Base-by-base conservation (phyloP, 228 moss, liverwort and hornwort species). In the Sphagnum magellanicum region DNA sequence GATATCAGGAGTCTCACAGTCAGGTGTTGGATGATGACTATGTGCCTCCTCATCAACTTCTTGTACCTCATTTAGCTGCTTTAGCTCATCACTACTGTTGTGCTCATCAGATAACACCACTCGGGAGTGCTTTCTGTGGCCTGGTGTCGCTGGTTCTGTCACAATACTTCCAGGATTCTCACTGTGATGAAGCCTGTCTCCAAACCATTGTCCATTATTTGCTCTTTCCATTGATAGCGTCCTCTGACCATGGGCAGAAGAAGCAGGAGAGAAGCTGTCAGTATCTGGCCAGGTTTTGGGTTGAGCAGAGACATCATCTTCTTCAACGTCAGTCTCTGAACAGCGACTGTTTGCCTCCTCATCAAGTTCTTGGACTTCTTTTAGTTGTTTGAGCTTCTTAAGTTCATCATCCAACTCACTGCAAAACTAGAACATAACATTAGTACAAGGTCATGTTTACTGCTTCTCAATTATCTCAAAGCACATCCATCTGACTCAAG, bases 241-340 rank as follows among this genome's bases (percentile, higher is more conserved):
- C 67, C 61, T 55, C 8, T 12, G 8, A 55, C 55, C 1, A 12
- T 8, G 55, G 55, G 55, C 12, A 55, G 12, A 55, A 55, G 55
- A 59, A 12, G 6, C 67, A 0, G 65, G 48, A 16, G 17, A 58
- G 50, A 49, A 11, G 32, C 53, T 55, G 5, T 53, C 48, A 16
- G 14, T 1, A 9, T 52, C 67, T 48, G 14, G 16, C 52, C 15
- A 50, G 55, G 32, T 32, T 32, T 50, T 63, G 71, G 71, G 77
- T 64, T 70, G 32, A 63, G 64, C 76, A 63, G 70, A 17, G 68
- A 76, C 68, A 51, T 70, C 73, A 51, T 87, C 84, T 72, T 76
- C 81, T 69, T 96, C 96, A 65, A 87, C 87, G 60, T 84, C 90
- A 74, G 98, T 92, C 76, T 96, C 96, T 63, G 90, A 82, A 73